phyloP scores from a whole-genome alignment of 192 early-diverging fungal genomes.

The Entophlyctis luteolus region DNA sequence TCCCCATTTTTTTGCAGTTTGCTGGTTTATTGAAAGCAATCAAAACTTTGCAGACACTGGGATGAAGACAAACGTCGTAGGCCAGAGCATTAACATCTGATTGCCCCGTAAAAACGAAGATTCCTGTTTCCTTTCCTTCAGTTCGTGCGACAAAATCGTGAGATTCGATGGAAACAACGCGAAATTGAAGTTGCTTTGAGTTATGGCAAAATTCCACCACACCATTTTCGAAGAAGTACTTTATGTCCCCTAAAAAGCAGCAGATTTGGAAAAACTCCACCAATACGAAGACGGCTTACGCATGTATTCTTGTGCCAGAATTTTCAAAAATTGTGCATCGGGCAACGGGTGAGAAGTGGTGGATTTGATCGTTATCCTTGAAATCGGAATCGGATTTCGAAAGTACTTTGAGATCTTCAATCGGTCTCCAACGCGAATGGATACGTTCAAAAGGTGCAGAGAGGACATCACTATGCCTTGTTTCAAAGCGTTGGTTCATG shows the following conservation, averaged over 20 bases:
- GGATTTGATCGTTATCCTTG: too few relatives aligned
- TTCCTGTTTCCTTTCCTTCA: background rate
- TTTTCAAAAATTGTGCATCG: too few relatives aligned
- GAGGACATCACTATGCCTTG: too few relatives aligned
- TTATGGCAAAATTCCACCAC: conserved; percentile 55
- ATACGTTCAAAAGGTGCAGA: too few relatives aligned
- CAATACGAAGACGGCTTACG: background rate
- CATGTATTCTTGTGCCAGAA: conserved; percentile 2
- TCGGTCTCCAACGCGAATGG: too few relatives aligned
- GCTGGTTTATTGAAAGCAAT: background rate
- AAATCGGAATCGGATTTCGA: too few relatives aligned
- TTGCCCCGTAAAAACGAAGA: conserved; percentile 31
- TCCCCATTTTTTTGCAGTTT: background rate
- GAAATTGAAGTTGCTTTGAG: conserved; percentile 45
- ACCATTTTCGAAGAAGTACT: conserved; percentile 50
- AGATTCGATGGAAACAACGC: conserved; percentile 5
- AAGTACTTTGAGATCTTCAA: too few relatives aligned
- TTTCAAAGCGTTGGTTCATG: too few relatives aligned
- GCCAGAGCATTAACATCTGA: conserved; percentile 26
- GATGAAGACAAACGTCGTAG: background rate
- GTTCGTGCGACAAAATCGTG: background rate
- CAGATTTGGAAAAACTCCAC: background rate
- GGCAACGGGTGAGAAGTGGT: background rate
- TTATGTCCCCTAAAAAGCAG: conserved; percentile 48
- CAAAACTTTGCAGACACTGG: conserved; percentile 15